Conservation (phyloP, 108 stramenopile species). For the Epithemia pelagica region DNA sequence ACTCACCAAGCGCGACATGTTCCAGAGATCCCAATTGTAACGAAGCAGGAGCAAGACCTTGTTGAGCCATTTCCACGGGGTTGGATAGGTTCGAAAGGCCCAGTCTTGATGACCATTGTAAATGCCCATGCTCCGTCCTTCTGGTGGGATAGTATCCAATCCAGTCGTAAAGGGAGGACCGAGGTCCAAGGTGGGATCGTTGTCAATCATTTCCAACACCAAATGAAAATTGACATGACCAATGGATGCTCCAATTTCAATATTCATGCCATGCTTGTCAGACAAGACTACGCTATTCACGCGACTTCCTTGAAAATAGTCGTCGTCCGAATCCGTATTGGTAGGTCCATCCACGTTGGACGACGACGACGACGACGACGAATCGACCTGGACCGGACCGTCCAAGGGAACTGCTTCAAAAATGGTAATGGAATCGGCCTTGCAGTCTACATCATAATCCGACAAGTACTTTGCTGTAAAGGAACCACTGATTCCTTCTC, state of each 20-base stretch:
- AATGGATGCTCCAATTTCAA: slow-evolving; percentile 75
- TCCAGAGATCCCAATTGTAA: slow-evolving; percentile 34
- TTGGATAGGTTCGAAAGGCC: background rate
- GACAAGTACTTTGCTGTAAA: slow-evolving; percentile 64
- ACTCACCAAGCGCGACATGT: slow-evolving; percentile 21
- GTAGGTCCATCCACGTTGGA: background rate
- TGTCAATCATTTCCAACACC: slow-evolving; percentile 28
- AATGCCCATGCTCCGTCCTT: slow-evolving; percentile 22
- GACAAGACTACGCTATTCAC: slow-evolving; percentile 34
- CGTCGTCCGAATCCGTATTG: slow-evolving; percentile 5
- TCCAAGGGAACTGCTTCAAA: slow-evolving; percentile 48
- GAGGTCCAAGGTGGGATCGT: slow-evolving; percentile 22
- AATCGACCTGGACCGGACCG: background rate
- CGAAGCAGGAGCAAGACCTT: slow-evolving; percentile 16
- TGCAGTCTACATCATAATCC: slow-evolving; percentile 60
- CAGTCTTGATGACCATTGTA: slow-evolving; percentile 17
- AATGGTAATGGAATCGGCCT: slow-evolving; percentile 43
- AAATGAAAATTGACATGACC: slow-evolving; percentile 42
- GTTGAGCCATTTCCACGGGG: background rate
- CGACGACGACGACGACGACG: too few species aligned
- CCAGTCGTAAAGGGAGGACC: slow-evolving; percentile 15
- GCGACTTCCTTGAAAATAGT: slow-evolving; percentile 49
- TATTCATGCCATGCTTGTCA: slow-evolving; percentile 43
- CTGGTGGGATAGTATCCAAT: slow-evolving; percentile 1
- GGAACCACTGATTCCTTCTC: slow-evolving; percentile 40